Evolutionary conservation across 192 early-diverging fungal genomes (phyloP).

Genomic region (Geranomyces michiganensis): DNA sequence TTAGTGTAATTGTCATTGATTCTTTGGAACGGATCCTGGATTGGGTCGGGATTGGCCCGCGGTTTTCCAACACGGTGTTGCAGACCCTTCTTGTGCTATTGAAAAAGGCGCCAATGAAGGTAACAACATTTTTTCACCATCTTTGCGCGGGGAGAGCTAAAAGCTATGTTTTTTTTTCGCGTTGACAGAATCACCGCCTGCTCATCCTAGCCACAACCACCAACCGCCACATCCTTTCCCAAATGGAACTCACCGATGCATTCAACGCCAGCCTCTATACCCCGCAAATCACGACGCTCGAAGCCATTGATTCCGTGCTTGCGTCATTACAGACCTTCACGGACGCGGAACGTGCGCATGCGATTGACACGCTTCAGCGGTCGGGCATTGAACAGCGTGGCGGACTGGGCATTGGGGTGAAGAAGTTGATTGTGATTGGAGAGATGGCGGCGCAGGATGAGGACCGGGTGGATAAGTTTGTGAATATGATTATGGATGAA

Average conservation of each 20-base stretch:
- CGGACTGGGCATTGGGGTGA: constrained; percentile 79
- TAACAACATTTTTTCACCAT: constrained; percentile 28
- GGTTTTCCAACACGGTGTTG: constrained; percentile 90
- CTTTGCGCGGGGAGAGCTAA: too few species aligned
- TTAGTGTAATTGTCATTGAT: constrained; percentile 94
- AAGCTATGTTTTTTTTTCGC: neutral
- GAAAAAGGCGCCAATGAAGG: constrained; percentile 88
- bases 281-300: constrained; percentile 72
- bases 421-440: constrained; percentile 86
- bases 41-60: constrained; percentile 92
- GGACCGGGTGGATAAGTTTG: constrained; percentile 79
- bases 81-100: constrained; percentile 92
- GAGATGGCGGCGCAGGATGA: constrained; percentile 91
- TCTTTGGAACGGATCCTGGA: constrained; percentile 91
- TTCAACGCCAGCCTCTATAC: constrained; percentile 88
- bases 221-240: constrained; percentile 73
- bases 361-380: constrained; percentile 57
- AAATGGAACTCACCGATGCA: constrained; percentile 85
- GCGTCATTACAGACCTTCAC: constrained; percentile 70
- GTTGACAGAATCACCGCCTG: constrained; percentile 50
- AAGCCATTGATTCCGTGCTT: constrained; percentile 72
- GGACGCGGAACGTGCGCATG: constrained; percentile 61
- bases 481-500: constrained; percentile 36
- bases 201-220: constrained; percentile 90
- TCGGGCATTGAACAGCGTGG: constrained; percentile 52